Conservation (phyloP, 768 basidiomycete genomes). For the Rossbeevera mucosa region DNA sequence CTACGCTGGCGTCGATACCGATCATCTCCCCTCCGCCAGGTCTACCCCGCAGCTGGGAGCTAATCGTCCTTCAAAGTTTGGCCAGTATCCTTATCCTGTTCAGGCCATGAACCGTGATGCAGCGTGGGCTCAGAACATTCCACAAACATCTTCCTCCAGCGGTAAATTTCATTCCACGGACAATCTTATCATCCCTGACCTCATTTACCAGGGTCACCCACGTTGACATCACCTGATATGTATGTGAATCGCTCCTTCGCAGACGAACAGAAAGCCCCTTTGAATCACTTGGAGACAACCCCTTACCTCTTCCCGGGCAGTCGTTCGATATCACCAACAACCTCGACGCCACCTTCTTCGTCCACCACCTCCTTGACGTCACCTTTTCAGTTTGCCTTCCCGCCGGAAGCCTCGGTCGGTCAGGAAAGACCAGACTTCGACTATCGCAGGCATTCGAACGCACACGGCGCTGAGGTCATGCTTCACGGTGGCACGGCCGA, state of each 20-base stretch:
- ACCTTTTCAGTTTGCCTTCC: constrained; percentile 62
- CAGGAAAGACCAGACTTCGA: constrained; percentile 63
- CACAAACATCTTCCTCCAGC: constrained; percentile 30
- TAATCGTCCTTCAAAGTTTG: constrained; percentile 50
- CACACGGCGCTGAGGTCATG: constrained; percentile 56
- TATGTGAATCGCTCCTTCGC: constrained; percentile 43
- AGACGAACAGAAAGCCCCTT: constrained; percentile 55
- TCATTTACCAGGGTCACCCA: constrained; percentile 55
- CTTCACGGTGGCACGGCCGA: constrained; percentile 73
- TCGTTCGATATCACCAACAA: constrained; percentile 67
- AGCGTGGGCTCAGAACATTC: constrained; percentile 26
- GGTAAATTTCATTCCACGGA: constrained; percentile 26
- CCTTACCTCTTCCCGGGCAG: constrained; percentile 61
- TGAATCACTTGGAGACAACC: constrained; percentile 48
- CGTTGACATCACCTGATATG: constrained; percentile 42
- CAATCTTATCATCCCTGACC: constrained; percentile 30
- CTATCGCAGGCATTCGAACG: constrained; percentile 54
- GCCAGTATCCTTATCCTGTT: constrained; percentile 43
- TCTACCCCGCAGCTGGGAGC: constrained; percentile 30
- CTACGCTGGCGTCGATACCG: constrained; percentile 32
- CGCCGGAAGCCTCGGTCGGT: constrained; percentile 44
- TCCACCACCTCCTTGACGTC: constrained; percentile 60
- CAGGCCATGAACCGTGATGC: constrained; percentile 32
- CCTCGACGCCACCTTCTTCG: constrained; percentile 57
- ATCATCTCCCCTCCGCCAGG: constrained; percentile 26